Conservation (phyloP, 192 early-diverging fungal genomes). For the Podila epigama region DNA sequence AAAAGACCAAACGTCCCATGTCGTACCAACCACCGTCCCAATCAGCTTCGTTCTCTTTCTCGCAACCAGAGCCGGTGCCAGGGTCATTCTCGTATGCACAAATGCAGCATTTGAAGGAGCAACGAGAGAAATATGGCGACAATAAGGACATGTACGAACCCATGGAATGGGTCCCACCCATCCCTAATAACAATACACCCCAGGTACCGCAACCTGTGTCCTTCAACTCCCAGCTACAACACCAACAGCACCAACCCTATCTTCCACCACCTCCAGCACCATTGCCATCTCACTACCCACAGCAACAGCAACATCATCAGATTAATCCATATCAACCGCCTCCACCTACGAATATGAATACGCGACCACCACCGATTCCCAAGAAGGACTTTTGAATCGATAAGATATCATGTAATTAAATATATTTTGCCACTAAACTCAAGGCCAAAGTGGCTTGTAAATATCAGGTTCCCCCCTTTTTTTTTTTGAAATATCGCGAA, state of each 20-base stretch:
- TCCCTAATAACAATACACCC: background rate
- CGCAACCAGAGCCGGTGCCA: slow-evolving; percentile 10
- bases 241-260: background rate
- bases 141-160: slow-evolving; percentile 21
- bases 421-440: background rate
- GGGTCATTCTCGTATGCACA: slow-evolving; percentile 44
- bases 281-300: too few species aligned
- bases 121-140: slow-evolving; percentile 29
- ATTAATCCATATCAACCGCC: background rate
- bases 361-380: background rate
- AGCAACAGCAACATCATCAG: background rate
- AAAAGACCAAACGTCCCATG: slow-evolving; percentile 8
- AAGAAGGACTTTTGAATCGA: background rate
- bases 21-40: background rate
- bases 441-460: too few species aligned
- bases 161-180: slow-evolving; percentile 30
- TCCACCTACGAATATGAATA: background rate
- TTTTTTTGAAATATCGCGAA: background rate
- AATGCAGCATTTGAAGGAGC: slow-evolving; percentile 24
- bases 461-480: background rate
- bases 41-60: background rate
- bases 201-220: background rate
- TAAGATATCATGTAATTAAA: background rate
- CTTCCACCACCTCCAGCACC: background rate
- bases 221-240: background rate